Percentiles rank a stretch among this genome's conserved stretches.
phyloP scores from a whole-genome alignment of 805 yeast species.

The Suhomyces xylopsoci region DNA sequence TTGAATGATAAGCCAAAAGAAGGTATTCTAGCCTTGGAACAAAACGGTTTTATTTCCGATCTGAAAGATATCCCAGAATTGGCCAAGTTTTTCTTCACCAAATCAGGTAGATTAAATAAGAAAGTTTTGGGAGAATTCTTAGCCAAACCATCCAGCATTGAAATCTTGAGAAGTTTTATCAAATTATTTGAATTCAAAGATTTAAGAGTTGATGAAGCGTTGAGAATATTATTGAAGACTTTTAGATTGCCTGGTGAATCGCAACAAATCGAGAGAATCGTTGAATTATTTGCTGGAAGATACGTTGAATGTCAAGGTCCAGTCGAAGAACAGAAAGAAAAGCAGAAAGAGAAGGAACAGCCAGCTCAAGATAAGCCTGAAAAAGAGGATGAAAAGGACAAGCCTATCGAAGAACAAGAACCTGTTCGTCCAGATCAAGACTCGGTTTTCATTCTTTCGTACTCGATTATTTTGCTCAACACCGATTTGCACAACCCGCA shows the following conservation, averaged over 20 bases:
- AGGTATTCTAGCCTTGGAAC: conserved; percentile 66
- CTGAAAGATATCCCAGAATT: conserved; percentile 53
- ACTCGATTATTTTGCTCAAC: conserved; percentile 89
- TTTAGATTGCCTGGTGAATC: conserved; percentile 97
- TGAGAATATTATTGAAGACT: conserved; percentile 73
- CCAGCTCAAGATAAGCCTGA: neutral
- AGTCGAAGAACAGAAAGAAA: conserved; percentile 5
- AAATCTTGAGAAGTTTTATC: conserved; percentile 62
- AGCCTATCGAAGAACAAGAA: conserved; percentile 26
- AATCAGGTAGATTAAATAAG: conserved; percentile 82
- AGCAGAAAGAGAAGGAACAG: neutral
- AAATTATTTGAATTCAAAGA: conserved; percentile 69
- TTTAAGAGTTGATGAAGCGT: conserved; percentile 88
- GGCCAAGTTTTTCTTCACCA: conserved; percentile 72
- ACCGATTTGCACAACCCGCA: conserved; percentile 93
- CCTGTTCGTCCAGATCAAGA: conserved; percentile 73
- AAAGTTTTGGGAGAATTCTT: conserved; percentile 82
- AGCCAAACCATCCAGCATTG: conserved; percentile 68
- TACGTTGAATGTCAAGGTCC: conserved; percentile 62
- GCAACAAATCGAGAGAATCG: conserved; percentile 90
- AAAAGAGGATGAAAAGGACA: neutral
- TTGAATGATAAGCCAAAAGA: conserved; percentile 78
- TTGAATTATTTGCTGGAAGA: conserved; percentile 80
- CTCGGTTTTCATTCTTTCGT: conserved; percentile 84
- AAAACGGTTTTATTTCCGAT: conserved; percentile 58